Evolutionary conservation across 2,329 filamentous ascomycete genomes (phyloP), one percentile per base, ranked within the genome.

Genomic region (Pseudocercospora crystallina): DNA sequence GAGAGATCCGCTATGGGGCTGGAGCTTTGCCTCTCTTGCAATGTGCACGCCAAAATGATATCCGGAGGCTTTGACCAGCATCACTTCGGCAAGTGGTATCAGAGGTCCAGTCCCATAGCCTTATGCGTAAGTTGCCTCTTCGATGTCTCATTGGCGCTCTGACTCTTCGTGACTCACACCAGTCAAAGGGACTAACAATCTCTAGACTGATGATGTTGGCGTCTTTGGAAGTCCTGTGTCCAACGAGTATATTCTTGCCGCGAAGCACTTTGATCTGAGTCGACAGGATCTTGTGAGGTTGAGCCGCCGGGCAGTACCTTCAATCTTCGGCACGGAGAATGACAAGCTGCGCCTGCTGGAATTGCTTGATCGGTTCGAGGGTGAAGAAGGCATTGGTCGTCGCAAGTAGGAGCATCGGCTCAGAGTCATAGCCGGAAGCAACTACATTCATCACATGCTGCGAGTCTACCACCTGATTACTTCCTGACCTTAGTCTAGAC

Each of bases 11-110:
- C 75, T 1, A 65, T 91, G 26, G 87, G 85, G 2, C 68, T 94
- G 10, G 89, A 94, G 69, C 66, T 94, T 33, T 94, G 89, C 54
- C 71, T 94, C 54, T 89, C 84, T 58, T 92, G 89, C 69, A 94
- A 94, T 61, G 87, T 94, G 1, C 81, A 85, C 58, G 86, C 86
- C 1, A 83, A 82, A 58, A 83, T 94, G 82, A 83, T 86, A 11
- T 39, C 26, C 1, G 85, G 86, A 0, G 80, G 82, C 1, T 80
- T 79, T 60, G 62, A 78, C 50, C 83, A 83, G 42, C 89, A 94
- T 69, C 89, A 94, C 72, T 90, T 94, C 69, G 84, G 85, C 11
- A 78, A 82, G 62, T 94, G 89, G 89, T 70, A 73, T 39, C 74
- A 80, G 5, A 77, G 76, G 17, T 77, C 46, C 2, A 81, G 80